Evolutionary conservation across 352 stramenopile species (phyloP), one percentile per base, ranked within the genome.

Genomic region (Nannochloropsis limnetica): DNA sequence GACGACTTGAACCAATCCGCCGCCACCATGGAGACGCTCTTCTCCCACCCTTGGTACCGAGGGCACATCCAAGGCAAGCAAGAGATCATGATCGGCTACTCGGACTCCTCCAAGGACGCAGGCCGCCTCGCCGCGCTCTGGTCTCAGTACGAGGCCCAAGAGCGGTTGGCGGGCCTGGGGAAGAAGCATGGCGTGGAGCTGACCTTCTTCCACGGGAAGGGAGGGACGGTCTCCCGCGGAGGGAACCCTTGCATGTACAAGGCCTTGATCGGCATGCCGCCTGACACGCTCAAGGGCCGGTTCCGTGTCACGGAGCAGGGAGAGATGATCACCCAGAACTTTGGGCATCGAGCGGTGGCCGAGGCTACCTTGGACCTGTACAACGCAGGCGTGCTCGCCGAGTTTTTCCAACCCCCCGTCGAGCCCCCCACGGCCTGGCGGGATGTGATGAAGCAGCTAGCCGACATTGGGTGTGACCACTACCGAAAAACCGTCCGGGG

Each of bases 291-390:
- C 28, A 90, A 95, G 83, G 91, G 91, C 67, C 86, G 90, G 67
- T 94, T 94, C 89, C 88, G 91, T 20, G 89, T 94, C 4, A 95
- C 91, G 15, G 91, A 94, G 84, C 91, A 95, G 86, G 91, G 91
- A 80, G 91, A 95, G 87, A 94, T 94, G 91, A 94, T 95, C 80
- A 91, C 87, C 22, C 91, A 94, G 84, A 94, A 94, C 83, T 95
- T 93, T 86, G 91, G 91, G 68, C 87, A 89, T 25, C 81, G 45
- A 25, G 83, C 80, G 25, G 83, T 87, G 82, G 89, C 89, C 20
- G 89, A 93, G 82, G 83, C 88, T 44, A 93, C 90, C 3, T 85
- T 95, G 5, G 91, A 95, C 87, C 90, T 93, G 80, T 94, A 94
- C 88, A 94, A 91, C 2, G 87, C 90, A n/a, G 91, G 89, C 3